A percentile compares a stretch with the other conserved stretches of the same genome.
Conservation (phyloP, 2,329 filamentous ascomycete genomes). For the Juglanconis oblonga region DNA sequence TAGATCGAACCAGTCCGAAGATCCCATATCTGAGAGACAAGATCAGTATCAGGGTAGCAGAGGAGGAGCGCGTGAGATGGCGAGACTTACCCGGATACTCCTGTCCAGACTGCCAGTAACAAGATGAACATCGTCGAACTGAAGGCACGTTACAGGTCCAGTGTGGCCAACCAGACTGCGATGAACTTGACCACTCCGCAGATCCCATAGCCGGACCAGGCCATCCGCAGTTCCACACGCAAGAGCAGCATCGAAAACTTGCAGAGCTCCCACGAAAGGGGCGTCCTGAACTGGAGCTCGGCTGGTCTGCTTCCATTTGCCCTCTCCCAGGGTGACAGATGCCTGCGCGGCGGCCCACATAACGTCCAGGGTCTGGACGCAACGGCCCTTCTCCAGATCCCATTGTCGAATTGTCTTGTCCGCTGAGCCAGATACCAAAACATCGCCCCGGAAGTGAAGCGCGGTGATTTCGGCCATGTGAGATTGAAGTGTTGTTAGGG, state of each 20-base stretch:
- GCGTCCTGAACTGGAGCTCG: constrained; percentile 66
- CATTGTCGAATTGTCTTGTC: constrained; percentile 98
- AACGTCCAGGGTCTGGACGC: constrained; percentile 94
- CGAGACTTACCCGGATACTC: constrained; percentile 78
- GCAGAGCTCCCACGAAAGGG: constrained; percentile 90
- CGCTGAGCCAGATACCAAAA: constrained; percentile 89
- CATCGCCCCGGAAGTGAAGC: constrained; percentile 83
- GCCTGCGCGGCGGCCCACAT: constrained; percentile 97
- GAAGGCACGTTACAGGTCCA: constrained; percentile 86
- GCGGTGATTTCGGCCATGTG: constrained; percentile 95
- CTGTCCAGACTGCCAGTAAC: constrained; percentile 91
- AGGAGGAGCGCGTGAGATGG: neutral
- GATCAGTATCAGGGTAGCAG: neutral
- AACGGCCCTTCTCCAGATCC: constrained; percentile 96
- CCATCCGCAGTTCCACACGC: constrained; percentile 96
- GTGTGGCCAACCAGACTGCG: constrained; percentile 94
- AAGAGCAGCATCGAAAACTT: constrained; percentile 93
- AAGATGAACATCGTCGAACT: constrained; percentile 93
- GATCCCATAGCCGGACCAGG: constrained; percentile 95
- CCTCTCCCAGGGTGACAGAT: constrained; percentile 63
- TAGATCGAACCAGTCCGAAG: constrained; percentile 92
- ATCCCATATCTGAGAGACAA: constrained; percentile 82
- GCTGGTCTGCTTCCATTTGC: constrained; percentile 70
- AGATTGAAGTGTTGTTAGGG: constrained; percentile 81
- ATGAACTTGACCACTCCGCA: constrained; percentile 95